Conservation (phyloP, 768 basidiomycete species). For the Leucocoprinus birnbaumii region DNA sequence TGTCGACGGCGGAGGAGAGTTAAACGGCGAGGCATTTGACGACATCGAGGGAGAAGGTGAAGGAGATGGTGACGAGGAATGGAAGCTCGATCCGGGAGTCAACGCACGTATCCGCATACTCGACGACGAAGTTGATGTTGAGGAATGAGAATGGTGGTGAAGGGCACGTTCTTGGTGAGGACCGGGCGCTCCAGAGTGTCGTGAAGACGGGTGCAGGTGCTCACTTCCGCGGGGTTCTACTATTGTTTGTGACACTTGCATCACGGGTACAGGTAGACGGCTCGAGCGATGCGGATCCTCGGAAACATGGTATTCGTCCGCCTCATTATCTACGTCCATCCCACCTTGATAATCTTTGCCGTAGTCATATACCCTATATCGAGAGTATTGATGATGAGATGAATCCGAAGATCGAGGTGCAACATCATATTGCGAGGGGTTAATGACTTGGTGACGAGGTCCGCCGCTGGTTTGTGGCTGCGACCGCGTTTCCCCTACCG, state of each 20-base stretch:
- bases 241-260: neutral
- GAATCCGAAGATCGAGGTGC: neutral
- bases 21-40: neutral
- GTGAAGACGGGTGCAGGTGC: neutral
- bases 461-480: neutral
- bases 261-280: slow-evolving; percentile 1
- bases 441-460: slow-evolving; percentile 4
- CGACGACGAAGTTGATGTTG: neutral
- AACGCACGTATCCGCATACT: slow-evolving; percentile 8
- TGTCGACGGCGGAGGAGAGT: slow-evolving; percentile 6
- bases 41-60: slow-evolving; percentile 18
- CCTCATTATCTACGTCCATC: slow-evolving; percentile 19
- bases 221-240: slow-evolving; percentile 6
- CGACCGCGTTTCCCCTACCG: neutral
- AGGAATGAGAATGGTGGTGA: neutral
- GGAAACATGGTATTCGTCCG: slow-evolving; percentile 17
- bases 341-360: slow-evolving; percentile 9
- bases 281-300: slow-evolving; percentile 14
- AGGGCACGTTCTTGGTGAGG: slow-evolving; percentile 1
- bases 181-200: slow-evolving; percentile 8
- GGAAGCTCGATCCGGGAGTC: slow-evolving; percentile 17
- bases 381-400: slow-evolving; percentile 2
- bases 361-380: slow-evolving; percentile 10
- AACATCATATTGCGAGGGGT: neutral
- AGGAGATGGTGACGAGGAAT: slow-evolving; percentile 17